Evolutionary conservation across 1,139 yeast genomes (phyloP), one percentile per base, ranked within the genome.

Genomic region (Diutina scorzettiae): DNA sequence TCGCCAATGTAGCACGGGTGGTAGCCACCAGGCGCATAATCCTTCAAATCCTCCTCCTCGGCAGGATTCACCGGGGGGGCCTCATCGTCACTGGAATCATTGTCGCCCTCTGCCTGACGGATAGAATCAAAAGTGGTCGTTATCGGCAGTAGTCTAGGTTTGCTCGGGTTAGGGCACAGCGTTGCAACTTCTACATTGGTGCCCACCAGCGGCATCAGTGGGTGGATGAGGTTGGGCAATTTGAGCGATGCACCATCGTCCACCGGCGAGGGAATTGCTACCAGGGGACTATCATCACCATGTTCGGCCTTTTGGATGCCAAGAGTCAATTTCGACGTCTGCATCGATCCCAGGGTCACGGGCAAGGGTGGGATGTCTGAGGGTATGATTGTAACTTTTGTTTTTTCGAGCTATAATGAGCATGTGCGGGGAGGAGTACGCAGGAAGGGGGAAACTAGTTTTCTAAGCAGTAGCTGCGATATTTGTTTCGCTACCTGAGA

Each of bases 1-100:
- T 65, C 71, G 16, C 69, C 69, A 41, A 63, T 62, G 44, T 50
- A 55, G 42, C 68, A 68, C 1, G 70, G 64, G 47, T 66, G 71
- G 49, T 66, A 66, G 2, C 72, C 72, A 16, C 71, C 71, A 7
- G 58, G 56, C 37, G 55, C 62, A 47, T 66, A 66, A 44, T 66
- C 71, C 43, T 54, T 52, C 25, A 55, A 54, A 42, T 58, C 63
- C 50, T 66, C 71, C 47, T 66, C 71, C 41, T 62, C 62, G 36
- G 60, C 61, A 1, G 67, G 66, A 45, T 64, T 64, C 50, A 44
- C 60, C 43, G 46, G 60, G 7, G 34, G 41, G 4, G 19, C 34
- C n/a, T 43, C 48, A 2, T 43, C 45, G 2, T 40, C 47, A 11
- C 40, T 43, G 28, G 37, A 43, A 14, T 44, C 45, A 32, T 37